phyloP scores from a whole-genome alignment of 148 eudicot genomes.

The Chenopodium quinoa region DNA sequence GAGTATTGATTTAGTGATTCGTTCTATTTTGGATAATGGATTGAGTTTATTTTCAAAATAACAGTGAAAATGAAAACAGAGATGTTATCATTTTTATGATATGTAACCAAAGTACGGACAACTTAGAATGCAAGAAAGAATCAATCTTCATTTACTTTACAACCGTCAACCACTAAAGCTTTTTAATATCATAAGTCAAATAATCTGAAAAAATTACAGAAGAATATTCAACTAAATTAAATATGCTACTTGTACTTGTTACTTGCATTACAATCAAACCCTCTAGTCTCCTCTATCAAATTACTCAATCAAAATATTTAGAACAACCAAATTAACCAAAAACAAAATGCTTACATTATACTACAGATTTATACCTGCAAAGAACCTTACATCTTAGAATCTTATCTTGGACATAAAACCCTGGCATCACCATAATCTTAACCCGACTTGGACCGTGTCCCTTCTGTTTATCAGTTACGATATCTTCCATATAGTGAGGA shows the following conservation, averaged over 20 bases:
- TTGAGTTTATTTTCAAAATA: too few species aligned
- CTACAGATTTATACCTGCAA: conserved; percentile 70
- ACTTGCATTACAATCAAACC: conserved; percentile 16
- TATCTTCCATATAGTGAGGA: conserved; percentile 75
- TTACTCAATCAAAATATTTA: neutral
- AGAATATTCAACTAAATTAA: neutral
- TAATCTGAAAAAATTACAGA: neutral
- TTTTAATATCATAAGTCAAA: neutral
- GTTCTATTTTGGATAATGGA: too few species aligned
- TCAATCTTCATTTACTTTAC: conserved; percentile 16
- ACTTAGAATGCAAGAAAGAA: conserved; percentile 13
- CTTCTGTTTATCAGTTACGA: conserved; percentile 57
- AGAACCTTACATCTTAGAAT: conserved; percentile 87
- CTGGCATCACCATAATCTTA: conserved; percentile 95
- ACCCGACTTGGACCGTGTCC: conserved; percentile 53
- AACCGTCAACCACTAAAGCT: neutral
- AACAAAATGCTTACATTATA: conserved; percentile 16
- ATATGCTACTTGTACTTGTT: neutral
- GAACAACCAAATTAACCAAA: neutral
- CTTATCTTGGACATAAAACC: conserved; percentile 83
- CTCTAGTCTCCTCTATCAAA: conserved; percentile 11
- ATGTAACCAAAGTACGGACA: neutral
- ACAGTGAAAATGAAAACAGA: too few species aligned
- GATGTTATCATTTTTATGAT: too few species aligned
- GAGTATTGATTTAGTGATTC: too few species aligned